Evolutionary conservation across 352 stramenopile species (phyloP).

Genomic region (Globisporangium rhizosaccharum): DNA sequence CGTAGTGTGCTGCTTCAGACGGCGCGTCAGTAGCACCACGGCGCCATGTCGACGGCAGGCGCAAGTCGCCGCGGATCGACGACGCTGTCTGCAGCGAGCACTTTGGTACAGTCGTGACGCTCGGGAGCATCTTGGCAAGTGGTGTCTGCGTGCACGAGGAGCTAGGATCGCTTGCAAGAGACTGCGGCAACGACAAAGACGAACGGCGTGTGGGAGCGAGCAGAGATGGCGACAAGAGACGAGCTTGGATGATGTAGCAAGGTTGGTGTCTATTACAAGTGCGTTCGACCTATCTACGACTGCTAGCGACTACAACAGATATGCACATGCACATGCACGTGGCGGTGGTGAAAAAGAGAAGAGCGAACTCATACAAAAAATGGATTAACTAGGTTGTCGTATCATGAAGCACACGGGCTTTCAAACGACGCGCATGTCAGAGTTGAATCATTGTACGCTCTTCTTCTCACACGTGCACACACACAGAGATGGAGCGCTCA

Average conservation of each 20-base stretch:
- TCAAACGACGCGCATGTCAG: constrained; percentile 82
- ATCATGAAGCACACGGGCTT: constrained; percentile 55
- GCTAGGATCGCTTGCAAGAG: background rate
- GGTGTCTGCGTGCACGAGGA: background rate
- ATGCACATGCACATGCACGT: background rate
- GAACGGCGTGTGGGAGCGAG: background rate
- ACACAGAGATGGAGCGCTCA: constrained; percentile 1
- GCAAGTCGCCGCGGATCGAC: constrained; percentile 21
- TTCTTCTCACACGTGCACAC: background rate
- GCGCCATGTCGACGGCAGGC: constrained; percentile 11
- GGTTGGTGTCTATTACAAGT: background rate
- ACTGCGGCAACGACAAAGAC: background rate
- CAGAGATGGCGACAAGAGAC: background rate
- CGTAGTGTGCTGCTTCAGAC: background rate
- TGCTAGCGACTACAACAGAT: background rate
- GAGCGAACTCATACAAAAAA: constrained; percentile 56
- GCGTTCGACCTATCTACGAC: background rate
- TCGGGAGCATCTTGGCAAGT: background rate
- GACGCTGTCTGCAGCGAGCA: constrained; percentile 17
- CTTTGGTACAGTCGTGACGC: constrained; percentile 5
- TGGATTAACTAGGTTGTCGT: constrained; percentile 82
- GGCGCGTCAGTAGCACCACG: background rate
- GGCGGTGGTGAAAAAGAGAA: background rate
- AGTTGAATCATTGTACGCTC: constrained; percentile 58
- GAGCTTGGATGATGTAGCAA: background rate